Base-by-base conservation (phyloP, 2,329 filamentous ascomycete species). In the Pestalotiopsis sp. region DNA sequence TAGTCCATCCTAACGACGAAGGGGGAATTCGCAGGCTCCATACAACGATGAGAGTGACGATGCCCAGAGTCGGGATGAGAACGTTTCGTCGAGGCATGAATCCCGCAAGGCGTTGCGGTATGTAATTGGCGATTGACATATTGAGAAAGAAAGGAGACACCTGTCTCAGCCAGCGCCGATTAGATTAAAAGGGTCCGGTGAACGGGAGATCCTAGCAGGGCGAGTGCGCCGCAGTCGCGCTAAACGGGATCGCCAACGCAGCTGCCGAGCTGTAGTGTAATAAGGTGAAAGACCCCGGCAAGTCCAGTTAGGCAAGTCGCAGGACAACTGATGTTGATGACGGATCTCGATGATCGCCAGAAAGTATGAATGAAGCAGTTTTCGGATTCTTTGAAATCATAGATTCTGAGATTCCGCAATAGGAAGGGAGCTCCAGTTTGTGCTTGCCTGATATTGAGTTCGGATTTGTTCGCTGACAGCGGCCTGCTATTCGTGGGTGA, bases 51-150 rank as follows among this genome's bases (percentile, higher is more conserved):
- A 64, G 38, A 31, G 38, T 49, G 61, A 64, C 61, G 61, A 64
- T 64, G 61, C 61, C 45, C 38, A 64, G 61, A 38, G 61, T 64
- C 61, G 61, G 61, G n/a, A 64, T 64, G 41, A 64, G 69, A 61
- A 78, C 70, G 52, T 76, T 77, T 72, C 76, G 76, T 69, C 75
- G 76, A 69, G 74, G 75, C 76, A 77, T 76, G 70, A 78, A 78
- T 75, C 74, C 75, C 73, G 72, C 49, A 31, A 70, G 65, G 64
- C 69, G 73, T 67, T 72, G 59, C 41, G 66, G 66, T 23, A 67
- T 25, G 39, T n/a, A 70, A 69, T 73, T 70, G 73, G 75, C 75
- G 73, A 77, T 73, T 71, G 70, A 70, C 76, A 78, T 77, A 69
- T 67, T 70, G 65, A 70, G 41, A 57, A 71, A 52, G 67, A 69